Evolutionary conservation across 208 protist species (phyloP).

Genomic region (Leishmania tropica): DNA sequence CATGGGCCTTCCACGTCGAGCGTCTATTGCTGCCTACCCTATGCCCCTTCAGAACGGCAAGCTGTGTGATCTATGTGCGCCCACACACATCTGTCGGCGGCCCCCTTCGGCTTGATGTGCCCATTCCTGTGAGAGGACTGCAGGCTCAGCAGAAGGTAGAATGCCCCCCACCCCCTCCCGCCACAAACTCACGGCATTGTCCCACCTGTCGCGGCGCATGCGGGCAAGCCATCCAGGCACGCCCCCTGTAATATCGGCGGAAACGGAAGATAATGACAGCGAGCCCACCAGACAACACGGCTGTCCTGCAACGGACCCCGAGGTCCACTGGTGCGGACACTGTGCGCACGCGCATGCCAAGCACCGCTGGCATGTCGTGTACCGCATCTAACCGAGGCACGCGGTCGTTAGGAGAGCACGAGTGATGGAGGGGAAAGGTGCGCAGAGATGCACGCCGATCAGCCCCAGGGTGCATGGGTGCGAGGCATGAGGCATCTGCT

Average conservation of each 20-base stretch:
- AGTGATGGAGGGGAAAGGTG: too few species aligned
- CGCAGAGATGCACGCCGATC: too few species aligned
- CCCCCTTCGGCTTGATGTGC: background rate
- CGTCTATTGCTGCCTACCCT: background rate
- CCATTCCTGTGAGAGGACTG: background rate
- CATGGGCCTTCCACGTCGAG: background rate
- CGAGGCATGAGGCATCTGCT: too few species aligned
- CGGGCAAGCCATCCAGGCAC: background rate
- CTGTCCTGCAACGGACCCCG: too few species aligned
- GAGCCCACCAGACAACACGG: background rate
- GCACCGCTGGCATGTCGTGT: too few species aligned
- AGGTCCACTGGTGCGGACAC: too few species aligned
- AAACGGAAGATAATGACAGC: background rate
- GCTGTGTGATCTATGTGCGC: background rate
- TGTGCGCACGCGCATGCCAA: too few species aligned
- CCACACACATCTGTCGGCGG: background rate
- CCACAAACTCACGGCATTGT: background rate
- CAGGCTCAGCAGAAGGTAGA: background rate
- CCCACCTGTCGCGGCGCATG: background rate
- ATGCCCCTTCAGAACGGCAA: background rate
- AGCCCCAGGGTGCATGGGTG: too few species aligned
- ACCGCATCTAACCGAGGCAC: too few species aligned
- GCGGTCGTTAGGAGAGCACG: too few species aligned
- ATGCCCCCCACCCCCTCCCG: background rate
- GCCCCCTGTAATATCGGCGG: background rate